A percentile compares a stretch with the other conserved stretches of the same genome.
phyloP scores from a whole-genome alignment of 2,329 filamentous ascomycete species.

The Hymenotorrendiella dingleyae region DNA sequence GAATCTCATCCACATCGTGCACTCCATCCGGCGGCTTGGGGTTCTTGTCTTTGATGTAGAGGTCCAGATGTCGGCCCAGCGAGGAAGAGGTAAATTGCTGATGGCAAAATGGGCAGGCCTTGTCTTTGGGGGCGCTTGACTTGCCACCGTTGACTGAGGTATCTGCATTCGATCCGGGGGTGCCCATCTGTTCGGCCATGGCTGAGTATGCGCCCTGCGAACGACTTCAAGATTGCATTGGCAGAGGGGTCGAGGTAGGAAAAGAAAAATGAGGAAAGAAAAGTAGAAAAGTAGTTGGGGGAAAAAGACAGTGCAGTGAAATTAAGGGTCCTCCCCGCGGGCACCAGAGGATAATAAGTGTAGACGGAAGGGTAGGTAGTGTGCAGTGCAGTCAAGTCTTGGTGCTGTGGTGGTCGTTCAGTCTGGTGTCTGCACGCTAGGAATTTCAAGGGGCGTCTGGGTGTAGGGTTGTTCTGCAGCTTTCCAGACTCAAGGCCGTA shows the following conservation, averaged over 20 bases:
- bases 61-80: conserved; percentile 84
- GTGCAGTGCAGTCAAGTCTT: too few relatives aligned
- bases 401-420: too few relatives aligned
- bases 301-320: too few relatives aligned
- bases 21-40: conserved; percentile 80
- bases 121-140: conserved; percentile 58
- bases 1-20: conserved; percentile 86
- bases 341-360: too few relatives aligned
- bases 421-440: too few relatives aligned
- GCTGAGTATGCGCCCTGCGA: conserved; percentile 9
- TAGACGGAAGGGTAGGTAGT: too few relatives aligned
- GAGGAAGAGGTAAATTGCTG: conserved; percentile 92
- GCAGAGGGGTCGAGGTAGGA: conserved; percentile 2
- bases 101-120: conserved; percentile 79
- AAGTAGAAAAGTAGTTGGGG: too few relatives aligned
- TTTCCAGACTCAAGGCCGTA: too few relatives aligned
- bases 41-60: conserved; percentile 92
- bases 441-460: too few relatives aligned
- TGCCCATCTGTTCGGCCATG: conserved; percentile 32
- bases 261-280: background rate
- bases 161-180: conserved; percentile 30
- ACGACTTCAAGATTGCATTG: conserved; percentile 22
- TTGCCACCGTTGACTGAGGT: conserved; percentile 28
- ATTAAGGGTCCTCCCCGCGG: too few relatives aligned
- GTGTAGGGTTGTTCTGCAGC: too few relatives aligned